Base-by-base conservation (phyloP, 2,329 filamentous ascomycete genomes). In the Ophiostoma montium region DNA sequence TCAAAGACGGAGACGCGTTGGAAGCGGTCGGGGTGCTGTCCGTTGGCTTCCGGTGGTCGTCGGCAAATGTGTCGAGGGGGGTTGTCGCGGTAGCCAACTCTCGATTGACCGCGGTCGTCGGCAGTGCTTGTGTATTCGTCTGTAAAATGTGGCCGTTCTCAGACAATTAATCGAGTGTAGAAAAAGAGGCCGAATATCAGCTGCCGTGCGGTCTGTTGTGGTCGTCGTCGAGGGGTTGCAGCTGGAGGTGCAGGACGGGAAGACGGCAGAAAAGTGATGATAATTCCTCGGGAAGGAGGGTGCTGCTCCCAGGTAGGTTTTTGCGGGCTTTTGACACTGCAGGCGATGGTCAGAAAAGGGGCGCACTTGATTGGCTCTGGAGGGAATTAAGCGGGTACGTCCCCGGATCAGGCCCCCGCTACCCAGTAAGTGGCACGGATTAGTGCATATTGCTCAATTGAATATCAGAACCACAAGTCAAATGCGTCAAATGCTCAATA, bases 301-400 rank as follows among this genome's bases (percentile, higher is more conserved):
- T 18, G 36, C 16, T 46, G 30, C 43, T 31, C n/a, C n/a, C n/a
- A n/a, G 43, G 49, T 35, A 51, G 49, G 50, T 35, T 53, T 50
- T 50, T 53, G 52, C 52, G 54, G 54, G 54, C 52, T 54, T 56
- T 56, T 56, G 54, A 53, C 53, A 46, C 50, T 47, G 47, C 42
- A 21, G 46, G 50, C 39, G 46, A 50, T 55, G 53, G 53, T 54
- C 53, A 55, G 52, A 56, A 56, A 48, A 55, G 35, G 48, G 7
- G 11, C 11, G 36, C 11, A 3, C n/a, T 2, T 55, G 46, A 56
- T 56, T 56, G 55, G 55, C 12, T 13, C 1, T 10, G 9, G 1
- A 3, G 5, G 19, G 48, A 46, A 43, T 51, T 9, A 27, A 35
- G 51, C 50, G 53, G 51, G 36, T 1, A 44, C 31, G 2, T 38